phyloP scores from a whole-genome alignment of 805 yeast genomes.

The Teunomyces tritomae region DNA sequence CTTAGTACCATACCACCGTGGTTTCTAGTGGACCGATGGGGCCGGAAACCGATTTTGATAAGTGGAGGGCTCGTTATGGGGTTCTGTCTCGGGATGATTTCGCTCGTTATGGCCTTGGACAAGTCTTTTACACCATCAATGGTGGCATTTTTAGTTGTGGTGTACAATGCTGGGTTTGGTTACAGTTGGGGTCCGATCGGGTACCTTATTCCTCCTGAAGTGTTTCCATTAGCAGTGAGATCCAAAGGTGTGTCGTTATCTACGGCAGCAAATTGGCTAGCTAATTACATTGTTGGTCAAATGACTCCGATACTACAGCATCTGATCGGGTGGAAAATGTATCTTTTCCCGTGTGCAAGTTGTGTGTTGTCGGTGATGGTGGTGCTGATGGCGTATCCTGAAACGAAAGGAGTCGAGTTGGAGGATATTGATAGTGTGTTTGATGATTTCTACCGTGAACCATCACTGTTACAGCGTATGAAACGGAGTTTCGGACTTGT shows the following conservation, averaged over 20 bases:
- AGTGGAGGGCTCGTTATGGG: slow-evolving; percentile 43
- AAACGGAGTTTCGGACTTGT: background rate
- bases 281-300: slow-evolving; percentile 45
- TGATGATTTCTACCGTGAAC: slow-evolving; percentile 28
- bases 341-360: slow-evolving; percentile 38
- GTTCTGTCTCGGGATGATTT: slow-evolving; percentile 29
- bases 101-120: slow-evolving; percentile 34
- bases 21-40: slow-evolving; percentile 47
- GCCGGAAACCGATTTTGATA: slow-evolving; percentile 42
- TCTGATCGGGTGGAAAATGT: slow-evolving; percentile 40
- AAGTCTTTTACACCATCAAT: slow-evolving; percentile 31
- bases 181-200: slow-evolving; percentile 49
- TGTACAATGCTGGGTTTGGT: slow-evolving; percentile 44
- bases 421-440: slow-evolving; percentile 42
- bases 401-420: slow-evolving; percentile 44
- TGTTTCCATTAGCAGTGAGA: slow-evolving; percentile 41
- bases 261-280: slow-evolving; percentile 46
- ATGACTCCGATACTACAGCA: slow-evolving; percentile 42
- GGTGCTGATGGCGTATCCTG: slow-evolving; percentile 39
- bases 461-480: slow-evolving; percentile 12
- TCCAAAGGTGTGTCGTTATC: slow-evolving; percentile 45
- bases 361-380: slow-evolving; percentile 35
- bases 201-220: slow-evolving; percentile 44
- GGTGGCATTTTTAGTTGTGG: slow-evolving; percentile 40
- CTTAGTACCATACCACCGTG: slow-evolving; percentile 43